Evolutionary conservation across 305 asterid genomes (phyloP), one percentile per base, ranked within the genome.

Genomic region (Solanum hybrid): DNA sequence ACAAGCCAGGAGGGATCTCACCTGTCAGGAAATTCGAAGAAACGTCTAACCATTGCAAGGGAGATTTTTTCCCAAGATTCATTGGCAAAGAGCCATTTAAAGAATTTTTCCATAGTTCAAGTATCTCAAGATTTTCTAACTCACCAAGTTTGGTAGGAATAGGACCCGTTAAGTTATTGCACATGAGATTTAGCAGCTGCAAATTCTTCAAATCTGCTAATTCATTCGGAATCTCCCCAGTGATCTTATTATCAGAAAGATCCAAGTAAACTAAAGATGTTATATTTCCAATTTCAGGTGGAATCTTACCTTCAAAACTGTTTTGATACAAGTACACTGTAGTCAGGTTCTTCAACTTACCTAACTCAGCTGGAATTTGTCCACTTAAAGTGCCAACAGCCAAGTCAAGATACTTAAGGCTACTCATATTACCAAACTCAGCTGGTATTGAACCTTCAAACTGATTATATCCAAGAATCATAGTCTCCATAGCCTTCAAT

Each of bases 131-230:
- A 79, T 93, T 92, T 56, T 81, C 75, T 88, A 95, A 77, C 89
- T 92, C 95, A 31, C 95, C 96, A 38, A 96, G 56, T 64, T 81
- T 86, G 5, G 31, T 91, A 3, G 97, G 98, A 89, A 96, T 88
- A 17, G 88, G 86, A 36, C 98, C 98, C 20, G 89, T 93, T 84
- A 96, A 77, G 17, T 92, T 76, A 73, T 96, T 95, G 86, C 95
- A 93, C 98, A 96, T 95, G 24, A 96, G 97, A 90, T 95, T 96
- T 93, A 96, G 92, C 92, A 96, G 91, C 96, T 93, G 91, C 88
- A 96, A 93, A 89, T 93, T 94, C 93, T 93, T 88, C 37, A 96
- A 88, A 6, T 88, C 91, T 10, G 94, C 93, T 9, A 95, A 85
- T 92, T 95, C 96, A 10, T 42, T 17, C 4, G 99, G 98, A 26